Conservation (phyloP, 1,139 yeast species). For the Sugiyamaella sp. region DNA sequence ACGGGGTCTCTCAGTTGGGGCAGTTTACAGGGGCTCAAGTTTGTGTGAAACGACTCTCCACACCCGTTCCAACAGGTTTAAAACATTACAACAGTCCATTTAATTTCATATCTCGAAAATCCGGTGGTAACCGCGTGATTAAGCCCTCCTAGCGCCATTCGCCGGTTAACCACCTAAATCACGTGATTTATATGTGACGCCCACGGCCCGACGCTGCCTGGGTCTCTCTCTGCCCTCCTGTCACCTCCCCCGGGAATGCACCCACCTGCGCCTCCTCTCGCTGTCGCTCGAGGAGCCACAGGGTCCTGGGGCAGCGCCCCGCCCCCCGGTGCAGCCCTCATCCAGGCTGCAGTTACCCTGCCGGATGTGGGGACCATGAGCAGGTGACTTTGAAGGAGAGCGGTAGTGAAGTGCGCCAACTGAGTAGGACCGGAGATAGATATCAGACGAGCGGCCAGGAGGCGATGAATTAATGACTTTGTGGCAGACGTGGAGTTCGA, state of each 20-base stretch:
- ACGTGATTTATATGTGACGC: no score
- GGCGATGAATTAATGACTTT: slow-evolving; percentile 16
- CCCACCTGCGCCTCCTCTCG: neutral
- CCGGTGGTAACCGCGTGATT: no score
- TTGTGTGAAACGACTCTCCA: neutral
- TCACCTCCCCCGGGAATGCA: no score
- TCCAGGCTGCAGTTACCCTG: slow-evolving; percentile 2
- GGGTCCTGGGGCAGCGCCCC: neutral
- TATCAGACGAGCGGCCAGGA: neutral
- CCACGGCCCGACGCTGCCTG: no score
- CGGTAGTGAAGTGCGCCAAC: neutral
- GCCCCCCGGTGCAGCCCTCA: no score
- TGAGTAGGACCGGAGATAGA: neutral
- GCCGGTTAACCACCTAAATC: no score
- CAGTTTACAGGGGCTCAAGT: neutral
- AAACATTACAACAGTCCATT: no score
- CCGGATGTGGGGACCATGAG: neutral
- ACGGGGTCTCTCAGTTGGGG: no score
- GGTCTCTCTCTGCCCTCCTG: no score
- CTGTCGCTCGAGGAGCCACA: neutral
- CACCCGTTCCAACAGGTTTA: no score
- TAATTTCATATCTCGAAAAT: no score
- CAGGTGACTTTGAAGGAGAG: neutral
- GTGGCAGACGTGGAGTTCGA: slow-evolving; percentile 13
- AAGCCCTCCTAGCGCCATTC: no score